A percentile compares a stretch with the other conserved stretches of the same genome.
Evolutionary conservation across 2,329 filamentous ascomycete species (phyloP).

Genomic region (Pseudogymnoascus sp.): DNA sequence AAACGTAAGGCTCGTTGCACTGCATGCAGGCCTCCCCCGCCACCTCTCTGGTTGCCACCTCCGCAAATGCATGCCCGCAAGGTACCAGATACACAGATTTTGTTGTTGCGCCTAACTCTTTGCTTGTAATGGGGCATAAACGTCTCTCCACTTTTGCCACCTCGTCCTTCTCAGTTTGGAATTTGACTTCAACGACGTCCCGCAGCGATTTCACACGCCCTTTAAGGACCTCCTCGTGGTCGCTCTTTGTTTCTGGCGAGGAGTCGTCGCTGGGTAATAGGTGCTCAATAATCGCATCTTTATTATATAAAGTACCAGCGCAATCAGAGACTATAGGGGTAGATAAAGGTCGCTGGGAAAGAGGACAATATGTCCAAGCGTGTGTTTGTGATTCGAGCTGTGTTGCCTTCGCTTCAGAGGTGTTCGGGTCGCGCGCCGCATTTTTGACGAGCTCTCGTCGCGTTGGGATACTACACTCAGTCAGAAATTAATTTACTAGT

Average conservation of each 20-base stretch:
- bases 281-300: slow-evolving; percentile 74
- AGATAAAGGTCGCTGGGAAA: slow-evolving; percentile 68
- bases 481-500: slow-evolving; percentile 9
- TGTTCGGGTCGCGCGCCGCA: slow-evolving; percentile 72
- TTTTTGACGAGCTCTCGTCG: slow-evolving; percentile 94
- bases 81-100: slow-evolving; percentile 86
- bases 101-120: slow-evolving; percentile 68
- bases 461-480: slow-evolving; percentile 64
- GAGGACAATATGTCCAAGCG: slow-evolving; percentile 76
- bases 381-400: slow-evolving; percentile 78
- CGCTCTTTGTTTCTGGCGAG: slow-evolving; percentile 34
- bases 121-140: slow-evolving; percentile 81
- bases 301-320: slow-evolving; percentile 83
- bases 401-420: slow-evolving; percentile 81
- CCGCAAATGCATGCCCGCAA: slow-evolving; percentile 90
- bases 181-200: slow-evolving; percentile 80
- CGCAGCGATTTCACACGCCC: slow-evolving; percentile 67
- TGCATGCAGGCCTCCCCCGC: slow-evolving; percentile 54
- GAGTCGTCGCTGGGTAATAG: slow-evolving; percentile 47
- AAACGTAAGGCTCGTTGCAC: slow-evolving; percentile 66
- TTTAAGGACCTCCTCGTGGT: slow-evolving; percentile 53
- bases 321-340: slow-evolving; percentile 71
- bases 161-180: slow-evolving; percentile 41
- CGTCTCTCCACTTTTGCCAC: slow-evolving; percentile 46
- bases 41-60: slow-evolving; percentile 77